Evolutionary conservation across 176 grass and related monocot genomes (phyloP), one percentile per base, ranked within the genome.

Genomic region (Pontederia crassipes): DNA sequence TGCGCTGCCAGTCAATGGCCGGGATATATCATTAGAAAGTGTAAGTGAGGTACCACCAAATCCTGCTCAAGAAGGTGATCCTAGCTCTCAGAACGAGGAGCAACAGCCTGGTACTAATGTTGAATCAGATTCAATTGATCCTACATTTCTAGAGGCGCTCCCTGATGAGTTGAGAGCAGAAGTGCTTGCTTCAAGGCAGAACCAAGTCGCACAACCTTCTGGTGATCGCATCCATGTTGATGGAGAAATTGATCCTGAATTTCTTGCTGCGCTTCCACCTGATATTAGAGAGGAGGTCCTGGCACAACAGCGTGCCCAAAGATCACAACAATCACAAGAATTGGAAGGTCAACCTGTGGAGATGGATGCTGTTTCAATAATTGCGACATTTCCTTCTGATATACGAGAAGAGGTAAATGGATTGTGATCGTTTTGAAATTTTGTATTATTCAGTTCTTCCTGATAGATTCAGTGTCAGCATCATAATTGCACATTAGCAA

Each of bases 121-220:
- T 61, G 79, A 74, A 55, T 60, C 79, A 2, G 77, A 98, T 49
- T 83, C 88, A 35, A 92, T 98, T 45, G 94, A 98, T 65, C 94
- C 94, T 47, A 98, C 94, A 71, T 98, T 98, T 86, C 78, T 98
- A 80, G 94, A 98, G 71, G 94, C 94, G 66, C 84, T 98, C 72
- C 94, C 94, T 11, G 94, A 89, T 56, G 94, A 98, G 16, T 79
- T 98, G 65, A 75, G 88, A 54, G 88, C 88, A 59, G 94, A 98
- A 78, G 88, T 98, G 49, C 81, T 98, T 81, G 88, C 84, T 66
- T 92, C 94, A 71, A 84, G 85, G 59, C 94, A 98, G 76, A 89
- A 98, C 82, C 88, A 98, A 73, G 94, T 78, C 27, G 70, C 71
- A 52, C 88, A 88, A 18, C 55, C 84, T 73, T 98, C 85, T 67